A percentile compares a stretch with the other conserved stretches of the same genome.
These are phyloP conservation scores for Ustilago crameri DNA, from an alignment of 1,284 basidiomycete genomes.

Conservation along the genomic window DNA sequence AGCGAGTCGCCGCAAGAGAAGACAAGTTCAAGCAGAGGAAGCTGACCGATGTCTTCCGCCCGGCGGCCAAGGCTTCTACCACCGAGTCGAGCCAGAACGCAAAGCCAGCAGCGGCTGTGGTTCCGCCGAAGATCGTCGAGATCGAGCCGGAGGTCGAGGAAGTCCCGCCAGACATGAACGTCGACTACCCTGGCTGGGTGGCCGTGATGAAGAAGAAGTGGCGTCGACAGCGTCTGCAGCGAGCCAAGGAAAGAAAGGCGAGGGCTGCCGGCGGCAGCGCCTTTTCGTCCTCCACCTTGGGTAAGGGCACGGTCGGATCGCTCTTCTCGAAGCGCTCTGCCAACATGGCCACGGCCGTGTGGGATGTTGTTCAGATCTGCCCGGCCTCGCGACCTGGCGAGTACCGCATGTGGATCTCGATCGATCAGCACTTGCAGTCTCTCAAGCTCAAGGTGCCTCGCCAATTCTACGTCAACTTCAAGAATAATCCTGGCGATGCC, in stretches of 20 bases:
- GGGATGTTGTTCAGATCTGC: constrained; percentile 94
- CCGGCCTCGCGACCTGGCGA: constrained; percentile 81
- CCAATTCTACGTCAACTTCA: constrained; percentile 91
- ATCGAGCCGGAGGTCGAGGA: constrained; percentile 38
- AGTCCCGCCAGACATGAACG: constrained; percentile 60
- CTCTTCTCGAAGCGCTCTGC: constrained; percentile 82
- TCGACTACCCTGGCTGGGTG: constrained; percentile 83
- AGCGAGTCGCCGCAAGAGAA: constrained; percentile 85
- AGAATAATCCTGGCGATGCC: constrained; percentile 74
- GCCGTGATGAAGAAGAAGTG: constrained; percentile 82
- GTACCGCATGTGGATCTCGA: constrained; percentile 88
- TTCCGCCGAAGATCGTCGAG: constrained; percentile 24
- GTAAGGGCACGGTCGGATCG: constrained; percentile 69
- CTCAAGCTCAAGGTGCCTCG: constrained; percentile 86
- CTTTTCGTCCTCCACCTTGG: constrained; percentile 17
- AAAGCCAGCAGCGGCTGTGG: constrained; percentile 14
- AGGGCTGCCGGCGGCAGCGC: constrained; percentile 16
- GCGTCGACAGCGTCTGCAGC: constrained; percentile 73
- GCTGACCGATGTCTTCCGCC: constrained; percentile 90
- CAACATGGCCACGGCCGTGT: constrained; percentile 77
- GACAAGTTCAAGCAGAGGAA: constrained; percentile 99
- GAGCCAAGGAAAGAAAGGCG: constrained; percentile 69
- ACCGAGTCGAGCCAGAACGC: constrained; percentile 13
- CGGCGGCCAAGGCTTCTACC: constrained; percentile 61
- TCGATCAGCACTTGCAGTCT: constrained; percentile 81